Percentiles rank a stretch among this genome's conserved stretches.
Evolutionary conservation across 306 rosid species (phyloP).

Genomic region (Prunus padus): DNA sequence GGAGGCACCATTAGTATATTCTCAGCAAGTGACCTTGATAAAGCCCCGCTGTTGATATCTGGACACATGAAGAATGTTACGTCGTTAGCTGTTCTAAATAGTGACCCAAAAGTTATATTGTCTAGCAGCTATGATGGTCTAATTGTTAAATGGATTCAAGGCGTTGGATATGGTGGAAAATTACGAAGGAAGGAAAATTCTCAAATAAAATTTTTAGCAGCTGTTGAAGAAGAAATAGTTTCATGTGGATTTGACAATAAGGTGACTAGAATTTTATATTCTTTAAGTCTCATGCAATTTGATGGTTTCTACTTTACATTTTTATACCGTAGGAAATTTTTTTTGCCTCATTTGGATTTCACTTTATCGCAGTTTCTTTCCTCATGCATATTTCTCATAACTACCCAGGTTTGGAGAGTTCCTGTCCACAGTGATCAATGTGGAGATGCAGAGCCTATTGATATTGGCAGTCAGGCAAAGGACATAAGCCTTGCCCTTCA

Average conservation of each 20-base stretch:
- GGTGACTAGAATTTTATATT: conserved; percentile 32
- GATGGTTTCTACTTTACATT: conserved; percentile 10
- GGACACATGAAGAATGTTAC: conserved; percentile 94
- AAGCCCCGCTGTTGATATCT: conserved; percentile 62
- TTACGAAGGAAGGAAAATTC: conserved; percentile 75
- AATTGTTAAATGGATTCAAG: conserved; percentile 88
- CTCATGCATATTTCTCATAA: conserved; percentile 18
- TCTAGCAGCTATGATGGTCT: conserved; percentile 94
- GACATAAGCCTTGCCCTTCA: conserved; percentile 78
- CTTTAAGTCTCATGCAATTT: conserved; percentile 21
- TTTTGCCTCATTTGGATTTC: background rate
- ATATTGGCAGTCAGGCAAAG: conserved; percentile 91
- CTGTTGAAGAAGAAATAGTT: conserved; percentile 74
- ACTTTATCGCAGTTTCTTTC: background rate
- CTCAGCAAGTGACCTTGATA: conserved; percentile 75
- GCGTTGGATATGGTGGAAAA: conserved; percentile 81
- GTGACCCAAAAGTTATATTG: conserved; percentile 65
- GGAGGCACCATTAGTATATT: conserved; percentile 81
- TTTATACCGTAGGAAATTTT: background rate
- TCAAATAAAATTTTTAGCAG: conserved; percentile 81
- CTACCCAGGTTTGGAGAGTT: conserved; percentile 70
- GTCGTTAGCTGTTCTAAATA: conserved; percentile 68
- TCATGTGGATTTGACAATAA: conserved; percentile 86
- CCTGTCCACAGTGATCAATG: conserved; percentile 61
- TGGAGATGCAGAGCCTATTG: conserved; percentile 78